These are phyloP conservation scores for Cercospora sp. DNA, from an alignment of 2,329 filamentous ascomycete species.

Conservation along the genomic window DNA sequence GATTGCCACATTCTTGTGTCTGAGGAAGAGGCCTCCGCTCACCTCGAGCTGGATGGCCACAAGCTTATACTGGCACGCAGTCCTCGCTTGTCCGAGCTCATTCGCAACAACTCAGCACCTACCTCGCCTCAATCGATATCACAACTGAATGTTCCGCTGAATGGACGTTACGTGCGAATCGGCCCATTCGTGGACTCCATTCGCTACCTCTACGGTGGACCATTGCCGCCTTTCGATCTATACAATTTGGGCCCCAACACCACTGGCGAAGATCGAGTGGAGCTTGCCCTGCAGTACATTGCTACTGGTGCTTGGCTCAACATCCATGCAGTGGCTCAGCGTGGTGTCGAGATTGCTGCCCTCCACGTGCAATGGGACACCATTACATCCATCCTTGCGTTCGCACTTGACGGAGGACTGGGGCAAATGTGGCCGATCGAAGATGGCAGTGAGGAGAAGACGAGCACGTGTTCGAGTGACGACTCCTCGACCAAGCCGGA, in stretches of 20 bases:
- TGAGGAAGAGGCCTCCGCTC: conserved; percentile 26
- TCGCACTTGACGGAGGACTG: conserved; percentile 54
- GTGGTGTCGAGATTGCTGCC: conserved; percentile 62
- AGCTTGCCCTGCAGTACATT: conserved; percentile 61
- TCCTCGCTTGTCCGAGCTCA: conserved; percentile 31
- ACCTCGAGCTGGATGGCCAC: conserved; percentile 33
- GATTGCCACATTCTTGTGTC: conserved; percentile 38
- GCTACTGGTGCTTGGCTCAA: conserved; percentile 62
- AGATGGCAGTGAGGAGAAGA: conserved; percentile 36
- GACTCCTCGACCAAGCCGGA: conserved; percentile 32
- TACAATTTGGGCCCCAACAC: conserved; percentile 18
- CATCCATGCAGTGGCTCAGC: conserved; percentile 55
- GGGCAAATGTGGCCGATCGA: conserved; percentile 41
- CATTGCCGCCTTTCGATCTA: conserved; percentile 31
- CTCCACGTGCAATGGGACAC: conserved; percentile 64
- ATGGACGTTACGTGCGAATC: conserved; percentile 28
- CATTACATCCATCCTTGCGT: conserved; percentile 61
- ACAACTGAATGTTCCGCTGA: conserved; percentile 27
- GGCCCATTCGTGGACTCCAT: conserved; percentile 35
- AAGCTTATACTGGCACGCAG: conserved; percentile 38
- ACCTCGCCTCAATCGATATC: conserved; percentile 19
- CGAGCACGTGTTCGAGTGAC: conserved; percentile 43
- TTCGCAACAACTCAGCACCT: conserved; percentile 23
- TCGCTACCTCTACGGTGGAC: conserved; percentile 38
- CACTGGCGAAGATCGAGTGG: conserved; percentile 30